Evolutionary conservation across 2,329 filamentous ascomycete species (phyloP), one percentile per base, ranked within the genome.

Genomic region (Talaromyces amestolkiae): DNA sequence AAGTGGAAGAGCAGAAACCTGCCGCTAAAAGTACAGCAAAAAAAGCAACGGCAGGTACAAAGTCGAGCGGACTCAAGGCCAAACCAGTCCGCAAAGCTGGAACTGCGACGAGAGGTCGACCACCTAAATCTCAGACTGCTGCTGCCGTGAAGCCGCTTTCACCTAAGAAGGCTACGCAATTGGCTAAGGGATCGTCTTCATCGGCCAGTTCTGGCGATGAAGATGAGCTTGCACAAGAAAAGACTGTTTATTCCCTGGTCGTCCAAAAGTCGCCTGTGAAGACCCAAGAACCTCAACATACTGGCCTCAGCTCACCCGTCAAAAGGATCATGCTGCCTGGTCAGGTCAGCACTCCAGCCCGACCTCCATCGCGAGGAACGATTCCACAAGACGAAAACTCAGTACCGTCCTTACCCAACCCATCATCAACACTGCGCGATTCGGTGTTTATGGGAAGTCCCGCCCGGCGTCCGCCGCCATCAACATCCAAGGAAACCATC

Each of bases 161-260:
- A 13, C 81, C 81, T 1, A 83, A 83, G 73, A 83, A 83, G 68
- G 75, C 78, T 35, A 81, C 77, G 8, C 81, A 83, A 67, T 72
- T 83, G 43, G 75, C 79, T 19, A 82, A 80, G 66, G 74, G 75
- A 1, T 63, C 65, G 3, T 69, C 74, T 15, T 73, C 76, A 2
- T 76, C 78, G 53, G 74, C 71, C 3, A 75, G 74, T 66, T 77
- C 78, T 27, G 76, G 72, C 3, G 77, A 80, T 41, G 80, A 83
- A 9, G 80, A 82, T 68, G 80, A 82, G 66, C 71, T 81, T 39
- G 74, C 72, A 27, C 72, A 71, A 1, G 72, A 70, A 6, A 81
- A 80, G 61, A 67, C 65, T 19, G 60, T 66, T 1, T 61, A 74
- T 35, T 78, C 73, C 58, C 67, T 75, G 17, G 61, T 76, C 19